Conservation (phyloP, 2,329 filamentous ascomycete species). For the Ceratocystis papillata region DNA sequence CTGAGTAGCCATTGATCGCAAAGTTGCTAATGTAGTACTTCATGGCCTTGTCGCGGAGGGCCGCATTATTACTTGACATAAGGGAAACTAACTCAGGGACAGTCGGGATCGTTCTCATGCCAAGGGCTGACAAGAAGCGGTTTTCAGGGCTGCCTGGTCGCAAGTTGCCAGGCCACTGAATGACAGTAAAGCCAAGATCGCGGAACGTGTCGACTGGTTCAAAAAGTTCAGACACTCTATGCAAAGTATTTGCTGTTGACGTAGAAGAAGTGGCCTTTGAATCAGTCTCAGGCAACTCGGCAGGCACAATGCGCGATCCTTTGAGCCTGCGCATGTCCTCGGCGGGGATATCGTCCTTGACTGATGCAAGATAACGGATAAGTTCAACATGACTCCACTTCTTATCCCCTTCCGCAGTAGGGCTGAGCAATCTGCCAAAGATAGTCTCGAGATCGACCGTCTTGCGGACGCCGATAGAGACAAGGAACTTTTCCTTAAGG, state of each 20-base stretch:
- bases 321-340: conserved; percentile 71
- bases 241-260: conserved; percentile 44
- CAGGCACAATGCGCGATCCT: conserved; percentile 70
- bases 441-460: conserved; percentile 91
- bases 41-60: conserved; percentile 58
- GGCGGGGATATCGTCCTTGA: conserved; percentile 73
- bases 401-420: conserved; percentile 42
- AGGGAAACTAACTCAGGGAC: conserved; percentile 66
- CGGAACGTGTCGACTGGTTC: conserved; percentile 64
- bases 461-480: conserved; percentile 78
- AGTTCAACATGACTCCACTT: conserved; percentile 91
- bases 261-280: conserved; percentile 40
- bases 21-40: conserved; percentile 75
- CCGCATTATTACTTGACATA: conserved; percentile 53
- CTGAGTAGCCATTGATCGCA: conserved; percentile 62
- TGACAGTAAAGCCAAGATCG: conserved; percentile 58
- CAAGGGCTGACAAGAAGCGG: conserved; percentile 60
- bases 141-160: conserved; percentile 58
- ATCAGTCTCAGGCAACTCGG: conserved; percentile 47
- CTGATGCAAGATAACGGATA: conserved; percentile 86
- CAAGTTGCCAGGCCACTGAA: conserved; percentile 71
- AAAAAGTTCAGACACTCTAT: conserved; percentile 67
- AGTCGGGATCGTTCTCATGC: conserved; percentile 60
- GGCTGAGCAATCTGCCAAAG: conserved; percentile 69
- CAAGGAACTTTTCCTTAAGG: conserved; percentile 83